A percentile compares a stretch with the other conserved stretches of the same genome.
These are phyloP conservation scores for Schwanniomyces pseudopolymorphus DNA, from an alignment of 805 yeast species.

Conservation along the genomic window DNA sequence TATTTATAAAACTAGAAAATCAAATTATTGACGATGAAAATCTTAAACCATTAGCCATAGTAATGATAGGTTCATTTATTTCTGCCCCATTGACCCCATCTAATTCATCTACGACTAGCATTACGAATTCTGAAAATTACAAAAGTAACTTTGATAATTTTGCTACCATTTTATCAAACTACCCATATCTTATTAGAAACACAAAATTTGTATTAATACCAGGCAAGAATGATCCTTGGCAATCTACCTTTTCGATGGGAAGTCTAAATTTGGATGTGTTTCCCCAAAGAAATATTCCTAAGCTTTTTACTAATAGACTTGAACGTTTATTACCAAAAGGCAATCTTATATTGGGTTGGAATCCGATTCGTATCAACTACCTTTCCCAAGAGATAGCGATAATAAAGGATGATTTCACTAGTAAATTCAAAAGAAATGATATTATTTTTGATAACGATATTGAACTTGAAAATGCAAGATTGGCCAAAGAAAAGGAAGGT, in stretches of 20 bases:
- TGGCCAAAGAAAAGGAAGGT: slow-evolving; percentile 21
- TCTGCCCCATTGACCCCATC: slow-evolving; percentile 62
- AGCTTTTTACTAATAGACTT: slow-evolving; percentile 66
- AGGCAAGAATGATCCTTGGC: slow-evolving; percentile 95
- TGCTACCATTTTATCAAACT: slow-evolving; percentile 62
- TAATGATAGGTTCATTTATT: slow-evolving; percentile 79
- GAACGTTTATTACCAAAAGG: slow-evolving; percentile 43
- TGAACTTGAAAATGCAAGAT: slow-evolving; percentile 25
- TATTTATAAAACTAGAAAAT: slow-evolving; percentile 53
- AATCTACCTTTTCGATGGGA: slow-evolving; percentile 65
- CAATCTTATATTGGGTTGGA: slow-evolving; percentile 47
- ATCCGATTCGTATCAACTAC: slow-evolving; percentile 78
- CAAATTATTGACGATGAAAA: slow-evolving; percentile 35
- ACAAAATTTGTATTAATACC: slow-evolving; percentile 76
- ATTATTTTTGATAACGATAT: slow-evolving; percentile 50
- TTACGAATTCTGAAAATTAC: slow-evolving; percentile 55
- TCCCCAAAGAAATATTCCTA: slow-evolving; percentile 75
- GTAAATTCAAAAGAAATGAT: slow-evolving; percentile 69
- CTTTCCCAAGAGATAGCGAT: slow-evolving; percentile 81
- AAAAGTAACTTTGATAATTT: slow-evolving; percentile 71
- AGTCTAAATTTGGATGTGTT: slow-evolving; percentile 30
- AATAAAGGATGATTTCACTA: slow-evolving; percentile 69
- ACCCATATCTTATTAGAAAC: slow-evolving; percentile 49
- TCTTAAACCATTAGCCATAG: slow-evolving; percentile 61
- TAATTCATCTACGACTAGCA: slow-evolving; percentile 47